Evolutionary conservation across 805 yeast genomes (phyloP).

Genomic region (Sporopachydermia quercuum): DNA sequence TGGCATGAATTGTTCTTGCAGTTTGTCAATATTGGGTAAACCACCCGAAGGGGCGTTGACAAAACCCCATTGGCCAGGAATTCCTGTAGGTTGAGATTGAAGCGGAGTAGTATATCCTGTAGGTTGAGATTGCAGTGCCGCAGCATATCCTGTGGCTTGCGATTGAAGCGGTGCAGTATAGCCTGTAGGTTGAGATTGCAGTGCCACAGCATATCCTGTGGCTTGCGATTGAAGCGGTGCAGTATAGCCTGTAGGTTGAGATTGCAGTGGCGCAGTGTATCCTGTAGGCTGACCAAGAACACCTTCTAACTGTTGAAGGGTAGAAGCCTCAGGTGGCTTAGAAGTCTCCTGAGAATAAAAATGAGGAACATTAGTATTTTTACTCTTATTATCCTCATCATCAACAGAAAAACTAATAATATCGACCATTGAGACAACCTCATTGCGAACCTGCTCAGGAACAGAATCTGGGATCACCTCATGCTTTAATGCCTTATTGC

Average conservation of each 20-base stretch:
- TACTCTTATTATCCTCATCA: conserved; percentile 14
- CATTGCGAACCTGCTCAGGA: conserved; percentile 63
- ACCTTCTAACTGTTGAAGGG: conserved; percentile 12
- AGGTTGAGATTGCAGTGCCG: conserved; percentile 19
- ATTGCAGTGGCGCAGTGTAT: conserved; percentile 22
- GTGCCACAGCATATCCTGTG: conserved; percentile 15
- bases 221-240: conserved; percentile 13
- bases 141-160: conserved; percentile 16
- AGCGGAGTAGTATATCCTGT: conserved; percentile 18
- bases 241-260: conserved; percentile 49
- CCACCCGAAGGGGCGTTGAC: conserved; percentile 56
- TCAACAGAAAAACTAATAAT: conserved; percentile 70
- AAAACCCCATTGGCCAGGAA: conserved; percentile 74
- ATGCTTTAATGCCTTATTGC: conserved; percentile 64
- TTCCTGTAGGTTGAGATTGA: conserved; percentile 37
- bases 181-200: conserved; percentile 24
- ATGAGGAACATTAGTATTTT: conserved; percentile 14
- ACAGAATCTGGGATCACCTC: conserved; percentile 59
- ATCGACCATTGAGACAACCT: conserved; percentile 81
- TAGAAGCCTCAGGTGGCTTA: conserved; percentile 21
- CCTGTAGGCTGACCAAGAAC: conserved; percentile 9
- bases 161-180: conserved; percentile 10
- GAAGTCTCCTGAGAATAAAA: conserved; percentile 12
- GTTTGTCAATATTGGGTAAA: conserved; percentile 52
- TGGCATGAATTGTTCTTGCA: conserved; percentile 58